Conservation (phyloP, 164 flowering plant species). For the Nymphaea thermarum region DNA sequence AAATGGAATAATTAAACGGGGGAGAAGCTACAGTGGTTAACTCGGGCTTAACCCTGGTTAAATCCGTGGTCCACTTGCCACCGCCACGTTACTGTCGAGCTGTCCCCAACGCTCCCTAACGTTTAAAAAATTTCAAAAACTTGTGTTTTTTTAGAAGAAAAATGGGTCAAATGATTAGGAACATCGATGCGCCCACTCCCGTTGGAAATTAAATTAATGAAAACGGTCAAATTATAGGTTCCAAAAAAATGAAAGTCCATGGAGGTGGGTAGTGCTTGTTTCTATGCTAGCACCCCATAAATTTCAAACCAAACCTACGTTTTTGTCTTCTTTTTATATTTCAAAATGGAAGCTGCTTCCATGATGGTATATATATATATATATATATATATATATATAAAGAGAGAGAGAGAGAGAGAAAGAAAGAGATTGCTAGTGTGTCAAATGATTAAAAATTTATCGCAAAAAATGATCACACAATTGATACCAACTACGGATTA, state of each 20-base stretch:
- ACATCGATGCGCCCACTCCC: background rate
- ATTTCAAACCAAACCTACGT: background rate
- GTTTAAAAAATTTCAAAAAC: too few species aligned
- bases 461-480: too few species aligned
- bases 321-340: too few species aligned
- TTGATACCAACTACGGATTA: too few species aligned
- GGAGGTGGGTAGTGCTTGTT: background rate
- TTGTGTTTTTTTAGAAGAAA: background rate
- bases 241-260: too few species aligned
- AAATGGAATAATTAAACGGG: too few species aligned
- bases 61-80: background rate
- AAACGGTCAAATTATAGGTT: background rate
- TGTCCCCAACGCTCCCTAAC: background rate
- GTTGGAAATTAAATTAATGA: too few species aligned
- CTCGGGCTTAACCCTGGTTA: background rate
- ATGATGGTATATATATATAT: too few species aligned
- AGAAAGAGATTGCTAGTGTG: too few species aligned
- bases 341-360: background rate
- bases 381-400: too few species aligned
- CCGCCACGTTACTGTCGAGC: background rate
- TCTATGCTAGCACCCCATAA: background rate
- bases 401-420: too few species aligned
- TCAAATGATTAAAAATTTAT: too few species aligned
- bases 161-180: background rate
- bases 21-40: background rate